Base-by-base conservation (phyloP, 768 basidiomycete genomes). In the Mycena latifolia region DNA sequence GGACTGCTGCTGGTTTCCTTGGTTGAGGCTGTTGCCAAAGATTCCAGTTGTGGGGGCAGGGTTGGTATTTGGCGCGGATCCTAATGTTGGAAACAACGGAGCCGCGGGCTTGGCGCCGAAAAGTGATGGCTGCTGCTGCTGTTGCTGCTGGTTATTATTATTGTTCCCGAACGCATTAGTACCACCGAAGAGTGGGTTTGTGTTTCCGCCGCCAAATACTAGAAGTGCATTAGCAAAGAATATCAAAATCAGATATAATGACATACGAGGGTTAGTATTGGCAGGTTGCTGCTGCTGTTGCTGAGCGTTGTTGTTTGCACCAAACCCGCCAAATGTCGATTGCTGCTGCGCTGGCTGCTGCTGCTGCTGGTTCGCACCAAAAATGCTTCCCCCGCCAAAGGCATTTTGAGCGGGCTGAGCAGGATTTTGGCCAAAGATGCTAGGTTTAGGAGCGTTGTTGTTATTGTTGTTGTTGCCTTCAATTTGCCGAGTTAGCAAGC, bases 21-120 rank as follows among this genome's bases (percentile, higher is more conserved):
- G 86, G 18, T 83, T 84, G 24, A 87, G 75, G 9, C 83, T 74
- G 59, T 78, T 82, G 29, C 89, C 89, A 63, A 92, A 92, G 17
- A 90, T 71, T 31, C 74, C 74, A 1, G 71, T 68, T 47, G 74
- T 72, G 62, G 75, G 76, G 20, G 76, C 73, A 50, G 73, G 67
- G 28, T 71, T 77, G 51, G 69, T 79, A 72, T 69, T 80, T 62
- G 56, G 71, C 20, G 78, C 72, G 55, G 50, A 37, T 52, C 61
- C 72, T 37, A 82, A 52, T 33, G 77, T 74, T 22, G 77, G 71
- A 53, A 75, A 70, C 17, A 78, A 68, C 18, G 81, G 70, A 37
- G 78, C 72, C 8, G 82, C 73, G 52, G 83, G 79, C 62, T 85
- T 86, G 53, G 67, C 71, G 69, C 66, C 82, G 77, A 43, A 81